Base-by-base conservation (phyloP, 1,284 basidiomycete genomes). In the Cystobasidium sp. region DNA sequence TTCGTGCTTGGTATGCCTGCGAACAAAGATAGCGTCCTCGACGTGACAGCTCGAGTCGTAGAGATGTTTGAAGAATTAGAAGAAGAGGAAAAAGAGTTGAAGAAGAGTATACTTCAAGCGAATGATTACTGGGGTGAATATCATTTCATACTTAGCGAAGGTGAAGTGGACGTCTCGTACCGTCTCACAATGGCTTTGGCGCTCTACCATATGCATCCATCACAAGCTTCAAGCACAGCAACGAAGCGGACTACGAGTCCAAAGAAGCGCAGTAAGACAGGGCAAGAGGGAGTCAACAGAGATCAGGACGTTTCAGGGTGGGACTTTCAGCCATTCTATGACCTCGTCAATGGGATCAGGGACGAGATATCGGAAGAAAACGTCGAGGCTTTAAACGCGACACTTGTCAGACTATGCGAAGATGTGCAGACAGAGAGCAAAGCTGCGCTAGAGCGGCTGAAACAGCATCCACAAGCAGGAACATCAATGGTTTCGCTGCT, bases 11-110 rank as follows among this genome's bases (percentile, higher is more conserved):
- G 77, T 1, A 44, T 62, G 46, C n/a, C 61, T 7, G 68, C 37
- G 8, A 80, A 80, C 74, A 63, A 55, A 1, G 77, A 78, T 74
- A 77, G 78, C 53, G 74, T 72, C 0, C 68, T 80, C 41, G 76
- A 78, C 22, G 53, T 79, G 8, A 78, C 78, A 16, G 41, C 44
- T 7, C 63, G 62, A 7, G 47, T 80, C 46, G 63, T 77, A 24
- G 65, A 55, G 10, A 39, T 80, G 46, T 79, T 80, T 43, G 75
- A 78, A 1, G 68, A 49, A 10, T 73, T 74, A 24, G 73, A 77
- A 37, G 4, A 6, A 0, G 46, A 24, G 3, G 71, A 78, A 44
- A 75, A 75, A 1, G 43, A 67, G 59, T 7, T 75, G 8, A 80
- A 80, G 74, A 53, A 46, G 16, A 76, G 64, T 1, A 37, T 79